phyloP scores from a whole-genome alignment of 345 rosid species.

The Ricinus communis region DNA sequence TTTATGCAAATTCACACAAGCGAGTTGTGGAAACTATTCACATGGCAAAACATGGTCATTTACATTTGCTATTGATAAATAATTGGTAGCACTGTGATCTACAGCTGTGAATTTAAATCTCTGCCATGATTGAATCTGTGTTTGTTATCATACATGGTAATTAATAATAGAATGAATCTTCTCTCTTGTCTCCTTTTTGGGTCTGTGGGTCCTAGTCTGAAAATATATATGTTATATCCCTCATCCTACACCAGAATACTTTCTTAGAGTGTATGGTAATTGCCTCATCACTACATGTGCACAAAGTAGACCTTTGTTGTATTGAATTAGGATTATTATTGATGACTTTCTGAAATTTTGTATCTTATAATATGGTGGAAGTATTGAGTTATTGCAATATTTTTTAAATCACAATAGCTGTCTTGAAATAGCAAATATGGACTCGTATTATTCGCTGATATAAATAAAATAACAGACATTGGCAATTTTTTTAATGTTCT shows the following conservation, averaged over 20 bases:
- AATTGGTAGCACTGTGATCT: slow-evolving; percentile 12
- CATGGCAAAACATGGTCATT: too few species aligned
- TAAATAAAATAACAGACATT: too few species aligned
- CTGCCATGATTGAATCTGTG: neutral
- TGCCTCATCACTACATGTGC: neutral
- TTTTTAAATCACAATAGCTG: neutral
- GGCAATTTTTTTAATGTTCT: too few species aligned
- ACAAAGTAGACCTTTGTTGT: neutral
- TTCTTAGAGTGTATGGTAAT: neutral
- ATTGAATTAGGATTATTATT: neutral
- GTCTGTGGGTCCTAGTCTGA: slow-evolving; percentile 1
- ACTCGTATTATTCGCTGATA: too few species aligned
- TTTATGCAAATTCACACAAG: too few species aligned
- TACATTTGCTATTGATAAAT: neutral
- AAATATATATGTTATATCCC: too few species aligned
- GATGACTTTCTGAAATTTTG: neutral
- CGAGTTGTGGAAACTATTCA: neutral
- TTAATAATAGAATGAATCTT: neutral
- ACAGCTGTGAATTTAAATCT: slow-evolving; percentile 10
- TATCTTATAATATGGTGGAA: neutral
- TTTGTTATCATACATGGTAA: neutral
- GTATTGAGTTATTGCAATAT: neutral
- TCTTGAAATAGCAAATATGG: neutral
- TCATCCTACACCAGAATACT: too few species aligned
- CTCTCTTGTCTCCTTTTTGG: neutral